Evolutionary conservation across 2,329 filamentous ascomycete species (phyloP), one percentile per base, ranked within the genome.

Genomic region (Boeremia exigua): DNA sequence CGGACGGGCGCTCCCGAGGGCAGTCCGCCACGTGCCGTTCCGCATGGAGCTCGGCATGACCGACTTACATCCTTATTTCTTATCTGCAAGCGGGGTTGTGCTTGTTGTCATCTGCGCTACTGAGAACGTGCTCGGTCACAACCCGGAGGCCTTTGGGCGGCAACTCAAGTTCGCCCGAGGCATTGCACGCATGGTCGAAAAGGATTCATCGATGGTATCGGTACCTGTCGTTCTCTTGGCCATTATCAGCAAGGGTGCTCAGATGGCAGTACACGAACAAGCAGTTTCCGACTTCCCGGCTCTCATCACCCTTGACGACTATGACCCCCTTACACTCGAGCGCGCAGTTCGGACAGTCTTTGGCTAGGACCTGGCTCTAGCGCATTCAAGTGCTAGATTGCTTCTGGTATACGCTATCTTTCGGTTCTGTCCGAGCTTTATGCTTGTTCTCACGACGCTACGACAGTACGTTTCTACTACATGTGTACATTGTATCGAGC

Each of bases 1-100:
- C 15, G 90, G 89, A 17, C 81, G 82, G 59, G 83, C 85, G 39
- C 73, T 93, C 44, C 84, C 85, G 44, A 78, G 75, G 44, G 80
- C 83, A 62, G 80, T 92, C 58, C 84, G 87, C 17, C 90, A 92
- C 69, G 84, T 91, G 38, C 88, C 90, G 6, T 93, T 91, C 66
- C 84, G 86, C 5, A 83, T 85, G 42, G 80, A 81, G 48, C 75
- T 80, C 54, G 88, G 88, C 37, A 85, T 91, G 70, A 89, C 86
- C 2, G 79, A 81, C 19, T 81, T 84, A 39, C 86, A 92, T 72
- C 76, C 82, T 44, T 81, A 81, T 47, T 89, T 89, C 64, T 81
- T 91, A 48, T 81, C 80, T 53, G 78, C 83, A 51, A 86, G 86
- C 4, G 82, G 81, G 42, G 80, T 81, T 1, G 78, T 90, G 32